These are phyloP conservation scores for Wickerhamomyces bisporus DNA, from an alignment of 805 yeast species.

Conservation along the genomic window DNA sequence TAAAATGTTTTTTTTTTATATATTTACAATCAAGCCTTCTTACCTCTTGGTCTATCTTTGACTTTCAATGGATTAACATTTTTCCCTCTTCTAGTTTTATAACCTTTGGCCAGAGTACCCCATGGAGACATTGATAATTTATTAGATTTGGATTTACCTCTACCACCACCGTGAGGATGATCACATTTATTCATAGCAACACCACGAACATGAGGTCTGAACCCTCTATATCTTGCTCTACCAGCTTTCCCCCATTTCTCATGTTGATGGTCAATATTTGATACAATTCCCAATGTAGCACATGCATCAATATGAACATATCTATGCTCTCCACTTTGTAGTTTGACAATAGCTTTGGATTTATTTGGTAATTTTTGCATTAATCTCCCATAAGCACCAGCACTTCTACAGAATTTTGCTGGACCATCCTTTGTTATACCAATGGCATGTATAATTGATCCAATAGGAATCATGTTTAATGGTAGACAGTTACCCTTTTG, in stretches of 20 bases:
- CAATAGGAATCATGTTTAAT: conserved; percentile 87
- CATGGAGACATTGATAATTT: conserved; percentile 92
- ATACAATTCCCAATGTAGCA: conserved; percentile 90
- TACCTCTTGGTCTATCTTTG: conserved; percentile 87
- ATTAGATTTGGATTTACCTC: conserved; percentile 98
- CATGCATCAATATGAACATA: conserved; percentile 80
- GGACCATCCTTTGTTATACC: conserved; percentile 74
- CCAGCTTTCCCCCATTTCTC: conserved; percentile 95
- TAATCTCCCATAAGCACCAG: conserved; percentile 90
- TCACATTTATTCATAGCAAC: conserved; percentile 96
- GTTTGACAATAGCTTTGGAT: conserved; percentile 68
- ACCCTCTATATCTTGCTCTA: conserved; percentile 85
- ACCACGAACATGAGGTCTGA: conserved; percentile 95
- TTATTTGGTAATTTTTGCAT: conserved; percentile 71
- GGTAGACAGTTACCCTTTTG: conserved; percentile 96
- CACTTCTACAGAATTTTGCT: conserved; percentile 87
- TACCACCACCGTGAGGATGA: conserved; percentile 99
- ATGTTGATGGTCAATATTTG: conserved; percentile 89
- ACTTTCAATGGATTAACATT: conserved; percentile 79
- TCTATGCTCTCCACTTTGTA: conserved; percentile 92
- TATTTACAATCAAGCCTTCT: conserved; percentile 11
- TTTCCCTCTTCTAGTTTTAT: conserved; percentile 90
- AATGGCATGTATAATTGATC: conserved; percentile 82
- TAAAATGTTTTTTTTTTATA: neutral
- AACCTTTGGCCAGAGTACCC: conserved; percentile 91